These are phyloP conservation scores for Coemansia javaensis DNA, from an alignment of 192 early-diverging fungal genomes.

Conservation along the genomic window DNA sequence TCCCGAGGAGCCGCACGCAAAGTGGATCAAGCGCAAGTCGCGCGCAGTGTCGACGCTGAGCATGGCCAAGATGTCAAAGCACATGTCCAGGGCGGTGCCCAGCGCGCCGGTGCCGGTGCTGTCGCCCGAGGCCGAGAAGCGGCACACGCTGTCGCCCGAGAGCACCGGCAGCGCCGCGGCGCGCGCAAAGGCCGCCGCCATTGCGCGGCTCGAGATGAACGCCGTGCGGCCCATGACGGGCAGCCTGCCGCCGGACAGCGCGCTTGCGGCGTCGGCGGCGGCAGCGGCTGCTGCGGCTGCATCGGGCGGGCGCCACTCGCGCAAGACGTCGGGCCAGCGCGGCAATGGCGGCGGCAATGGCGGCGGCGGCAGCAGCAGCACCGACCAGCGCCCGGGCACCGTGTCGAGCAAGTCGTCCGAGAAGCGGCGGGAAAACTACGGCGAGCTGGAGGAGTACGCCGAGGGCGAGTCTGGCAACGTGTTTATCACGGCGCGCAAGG, in stretches of 20 bases:
- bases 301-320: slow-evolving; percentile 5
- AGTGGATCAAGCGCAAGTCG: slow-evolving; percentile 51
- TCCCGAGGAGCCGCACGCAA: slow-evolving; percentile 5
- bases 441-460: slow-evolving; percentile 50
- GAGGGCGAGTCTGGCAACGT: slow-evolving; percentile 53
- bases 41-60: slow-evolving; percentile 32
- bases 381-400: slow-evolving; percentile 4
- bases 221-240: slow-evolving; percentile 2
- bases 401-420: slow-evolving; percentile 32
- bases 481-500: slow-evolving; percentile 34
- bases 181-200: slow-evolving; percentile 17
- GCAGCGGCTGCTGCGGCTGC: too few species aligned
- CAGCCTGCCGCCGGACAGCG: slow-evolving; percentile 7
- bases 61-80: slow-evolving; percentile 16
- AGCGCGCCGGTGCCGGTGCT: slow-evolving; percentile 13
- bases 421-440: slow-evolving; percentile 49
- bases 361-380: neutral
- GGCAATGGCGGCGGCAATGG: slow-evolving; percentile 2
- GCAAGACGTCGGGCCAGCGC: slow-evolving; percentile 5
- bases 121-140: slow-evolving; percentile 1
- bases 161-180: slow-evolving; percentile 6
- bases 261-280: too few species aligned
- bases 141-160: slow-evolving; percentile 14
- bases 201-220: slow-evolving; percentile 10
- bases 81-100: slow-evolving; percentile 12